Conservation (phyloP, 768 basidiomycete species). For the Calocybe cyanea region DNA sequence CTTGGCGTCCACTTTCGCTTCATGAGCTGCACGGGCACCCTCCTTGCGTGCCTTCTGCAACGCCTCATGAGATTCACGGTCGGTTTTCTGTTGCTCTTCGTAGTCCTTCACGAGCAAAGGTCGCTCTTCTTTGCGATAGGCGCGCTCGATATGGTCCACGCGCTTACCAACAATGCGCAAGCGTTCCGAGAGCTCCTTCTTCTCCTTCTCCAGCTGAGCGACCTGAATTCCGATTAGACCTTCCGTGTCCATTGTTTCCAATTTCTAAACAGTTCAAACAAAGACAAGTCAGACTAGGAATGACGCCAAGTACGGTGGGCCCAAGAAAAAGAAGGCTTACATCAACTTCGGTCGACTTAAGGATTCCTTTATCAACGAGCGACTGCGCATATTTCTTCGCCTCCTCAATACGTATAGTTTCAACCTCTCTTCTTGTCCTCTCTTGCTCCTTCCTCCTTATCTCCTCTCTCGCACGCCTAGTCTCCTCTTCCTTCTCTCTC, state of each 20-base stretch:
- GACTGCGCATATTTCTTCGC: constrained; percentile 85
- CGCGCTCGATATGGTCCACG: constrained; percentile 93
- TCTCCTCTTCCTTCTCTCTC: constrained; percentile 69
- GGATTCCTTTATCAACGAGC: constrained; percentile 73
- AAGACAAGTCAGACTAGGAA: constrained; percentile 7
- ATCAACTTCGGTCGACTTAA: constrained; percentile 60
- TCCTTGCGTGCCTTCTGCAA: constrained; percentile 58
- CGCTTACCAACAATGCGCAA: constrained; percentile 83
- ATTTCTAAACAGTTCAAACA: too few species aligned
- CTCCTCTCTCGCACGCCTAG: constrained; percentile 59
- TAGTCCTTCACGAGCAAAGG: constrained; percentile 86
- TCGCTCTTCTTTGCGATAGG: constrained; percentile 89
- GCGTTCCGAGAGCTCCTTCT: constrained; percentile 78
- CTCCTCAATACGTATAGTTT: constrained; percentile 74
- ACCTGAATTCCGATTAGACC: constrained; percentile 88
- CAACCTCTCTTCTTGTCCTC: constrained; percentile 66
- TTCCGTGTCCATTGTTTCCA: constrained; percentile 82
- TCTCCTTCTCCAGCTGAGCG: constrained; percentile 95
- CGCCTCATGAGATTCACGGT: constrained; percentile 64
- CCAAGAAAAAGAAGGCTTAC: constrained; percentile 35
- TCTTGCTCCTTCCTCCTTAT: constrained; percentile 62
- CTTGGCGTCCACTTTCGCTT: constrained; percentile 72
- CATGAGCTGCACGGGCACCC: constrained; percentile 50
- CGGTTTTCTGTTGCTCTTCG: constrained; percentile 74
- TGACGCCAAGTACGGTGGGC: constrained; percentile 4